Evolutionary conservation across 305 asterid genomes (phyloP), one percentile per base, ranked within the genome.

Genomic region (Petunia hybrid): DNA sequence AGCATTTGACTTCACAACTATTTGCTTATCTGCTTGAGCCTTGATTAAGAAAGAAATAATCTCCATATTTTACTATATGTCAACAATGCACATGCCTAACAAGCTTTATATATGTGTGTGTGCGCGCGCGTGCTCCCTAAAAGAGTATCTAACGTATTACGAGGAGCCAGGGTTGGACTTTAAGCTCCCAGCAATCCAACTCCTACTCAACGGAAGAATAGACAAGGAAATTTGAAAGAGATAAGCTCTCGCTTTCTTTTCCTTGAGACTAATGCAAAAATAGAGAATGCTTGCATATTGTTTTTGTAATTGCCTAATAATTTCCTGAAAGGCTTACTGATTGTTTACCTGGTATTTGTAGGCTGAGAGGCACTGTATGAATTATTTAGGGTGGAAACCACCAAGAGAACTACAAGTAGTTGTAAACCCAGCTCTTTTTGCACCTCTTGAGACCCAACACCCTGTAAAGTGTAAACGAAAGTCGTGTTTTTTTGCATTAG

Each of bases 381-480:
- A 65, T 85, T 57, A 46, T 76, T 85, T 80, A 94, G 81, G 83
- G 92, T 83, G 65, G 91, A 57, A 78, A 89, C 77, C 80, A 88
- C 90, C 88, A 94, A 85, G 78, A 86, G 84, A 81, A 93, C 92
- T 73, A 82, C 64, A 85, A 91, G 89, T 16, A 94, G 82, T 85
- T 86, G 94, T 83, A 93, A 85, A 82, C 89, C 91, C 83, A 94
- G 80, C 82, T 68, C 81, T 46, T 86, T 87, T 68, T 84, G 81
- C 55, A 91, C 84, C 85, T 86, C 90, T 22, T 85, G 88, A 16
- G 78, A 81, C 68, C 95, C 94, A 67, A 87, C 80, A 83, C 84
- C 90, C 99, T 95, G 93, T 89, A 85, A 86, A 80, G 45, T 95
- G 93, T 89, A 85, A 86, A 80, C 51, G 60, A 81, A 55, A 81